phyloP scores from a whole-genome alignment of 495 filamentous ascomycete genomes.

The Penicillium longicatenatum region DNA sequence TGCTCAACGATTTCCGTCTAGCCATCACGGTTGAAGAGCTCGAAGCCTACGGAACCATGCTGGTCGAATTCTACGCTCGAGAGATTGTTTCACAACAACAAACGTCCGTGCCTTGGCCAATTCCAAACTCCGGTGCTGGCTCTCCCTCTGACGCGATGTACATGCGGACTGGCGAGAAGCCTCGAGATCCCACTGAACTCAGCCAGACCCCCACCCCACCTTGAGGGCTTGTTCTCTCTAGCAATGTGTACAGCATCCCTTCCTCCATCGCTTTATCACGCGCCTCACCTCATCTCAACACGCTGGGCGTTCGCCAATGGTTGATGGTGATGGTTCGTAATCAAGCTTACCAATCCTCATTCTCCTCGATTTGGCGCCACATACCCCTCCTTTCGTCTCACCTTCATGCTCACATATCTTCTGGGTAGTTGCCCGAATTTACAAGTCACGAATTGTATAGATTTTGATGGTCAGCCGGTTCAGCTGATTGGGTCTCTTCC shows the following conservation, averaged over 20 bases:
- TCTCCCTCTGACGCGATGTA: constrained; percentile 40
- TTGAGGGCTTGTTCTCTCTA: constrained; percentile 15
- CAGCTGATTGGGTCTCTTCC: constrained; percentile 18
- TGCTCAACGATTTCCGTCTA: constrained; percentile 96
- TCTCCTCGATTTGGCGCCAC: constrained; percentile 6
- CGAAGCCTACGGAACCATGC: constrained; percentile 97
- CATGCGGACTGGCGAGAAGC: constrained; percentile 42
- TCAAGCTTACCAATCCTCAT: constrained; percentile 16
- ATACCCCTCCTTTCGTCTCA: constrained; percentile 10
- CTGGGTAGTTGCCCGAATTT: constrained; percentile 24
- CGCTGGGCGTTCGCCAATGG: constrained; percentile 19
- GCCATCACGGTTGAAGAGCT: constrained; percentile 93
- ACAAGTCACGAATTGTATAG: constrained; percentile 33
- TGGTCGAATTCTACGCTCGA: constrained; percentile 96
- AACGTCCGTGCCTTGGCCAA: constrained; percentile 24
- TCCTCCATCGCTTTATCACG: not conserved
- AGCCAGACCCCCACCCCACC: constrained; percentile 49
- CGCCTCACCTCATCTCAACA: constrained; percentile 2
- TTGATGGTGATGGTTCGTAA: constrained; percentile 1
- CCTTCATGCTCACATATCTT: constrained; percentile 11
- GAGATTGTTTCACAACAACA: constrained; percentile 77
- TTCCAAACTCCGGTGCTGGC: constrained; percentile 20
- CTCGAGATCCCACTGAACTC: constrained; percentile 30
- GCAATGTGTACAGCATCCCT: not conserved
- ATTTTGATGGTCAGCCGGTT: constrained; percentile 25